Conservation (phyloP, 148 eudicot genomes). For the Fagopyrum esculentum region DNA sequence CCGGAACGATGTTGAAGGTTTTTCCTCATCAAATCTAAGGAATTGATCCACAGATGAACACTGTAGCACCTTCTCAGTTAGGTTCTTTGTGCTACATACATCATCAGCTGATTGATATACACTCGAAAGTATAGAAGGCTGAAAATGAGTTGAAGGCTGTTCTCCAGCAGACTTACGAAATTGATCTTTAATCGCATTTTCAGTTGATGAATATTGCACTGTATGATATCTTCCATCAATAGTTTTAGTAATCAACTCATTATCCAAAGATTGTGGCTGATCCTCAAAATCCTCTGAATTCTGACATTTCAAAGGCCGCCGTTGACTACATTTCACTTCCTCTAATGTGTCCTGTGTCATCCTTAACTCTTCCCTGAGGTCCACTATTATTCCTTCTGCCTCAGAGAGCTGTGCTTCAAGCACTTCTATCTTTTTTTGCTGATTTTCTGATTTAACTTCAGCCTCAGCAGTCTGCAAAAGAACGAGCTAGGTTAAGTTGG, state of each 20-base stretch:
- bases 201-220: neutral
- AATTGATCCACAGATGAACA: neutral
- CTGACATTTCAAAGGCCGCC: neutral
- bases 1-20: neutral
- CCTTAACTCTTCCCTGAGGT: constrained; percentile 49
- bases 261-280: neutral
- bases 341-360: constrained; percentile 32
- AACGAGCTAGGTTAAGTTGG: neutral
- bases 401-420: constrained; percentile 60
- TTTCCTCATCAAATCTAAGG: neutral
- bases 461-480: constrained; percentile 39
- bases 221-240: neutral
- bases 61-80: neutral
- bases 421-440: constrained; percentile 46
- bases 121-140: neutral
- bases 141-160: neutral
- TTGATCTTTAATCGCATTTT: neutral
- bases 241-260: neutral
- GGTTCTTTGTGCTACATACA: neutral
- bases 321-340: constrained; percentile 21
- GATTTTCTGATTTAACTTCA: constrained; percentile 30
- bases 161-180: neutral
- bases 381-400: constrained; percentile 54
- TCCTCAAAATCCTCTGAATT: constrained; percentile 11
- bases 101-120: neutral